Evolutionary conservation across 176 grass and related monocot genomes (phyloP).

Genomic region (Eleusine coracana): DNA sequence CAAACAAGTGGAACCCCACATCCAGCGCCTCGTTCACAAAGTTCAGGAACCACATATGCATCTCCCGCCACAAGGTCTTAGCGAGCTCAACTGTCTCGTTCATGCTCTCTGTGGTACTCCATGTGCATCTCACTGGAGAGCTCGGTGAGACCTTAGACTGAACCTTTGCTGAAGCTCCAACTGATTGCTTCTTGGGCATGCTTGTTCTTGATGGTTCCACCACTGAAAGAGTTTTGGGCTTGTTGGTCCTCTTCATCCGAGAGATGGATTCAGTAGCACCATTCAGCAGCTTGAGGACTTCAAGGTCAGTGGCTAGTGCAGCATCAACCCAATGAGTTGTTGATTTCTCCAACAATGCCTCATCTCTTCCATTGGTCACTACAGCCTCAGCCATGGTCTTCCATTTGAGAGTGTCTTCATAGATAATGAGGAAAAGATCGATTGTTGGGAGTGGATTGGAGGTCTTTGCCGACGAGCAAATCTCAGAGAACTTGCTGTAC

Average conservation of each 20-base stretch:
- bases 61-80: slow-evolving; percentile 49
- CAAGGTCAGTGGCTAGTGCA: slow-evolving; percentile 76
- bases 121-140: slow-evolving; percentile 22
- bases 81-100: slow-evolving; percentile 57
- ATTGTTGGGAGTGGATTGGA: slow-evolving; percentile 59
- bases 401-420: slow-evolving; percentile 61
- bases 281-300: slow-evolving; percentile 65
- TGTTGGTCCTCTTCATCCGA: slow-evolving; percentile 45
- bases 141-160: slow-evolving; percentile 40
- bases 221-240: slow-evolving; percentile 10
- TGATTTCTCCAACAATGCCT: slow-evolving; percentile 43
- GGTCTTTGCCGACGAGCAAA: slow-evolving; percentile 50
- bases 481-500: slow-evolving; percentile 76
- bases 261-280: slow-evolving; percentile 35
- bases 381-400: slow-evolving; percentile 45
- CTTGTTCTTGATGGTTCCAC: slow-evolving; percentile 53
- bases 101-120: slow-evolving; percentile 48
- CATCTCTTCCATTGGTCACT: slow-evolving; percentile 25
- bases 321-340: slow-evolving; percentile 66
- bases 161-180: slow-evolving; percentile 45
- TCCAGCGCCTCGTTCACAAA: slow-evolving; percentile 77
- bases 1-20: slow-evolving; percentile 67
- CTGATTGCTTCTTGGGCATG: slow-evolving; percentile 49
- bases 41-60: slow-evolving; percentile 78
- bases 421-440: slow-evolving; percentile 66